Evolutionary conservation across 2,329 filamentous ascomycete genomes (phyloP).

Genomic region (Elsinoe necatrix): DNA sequence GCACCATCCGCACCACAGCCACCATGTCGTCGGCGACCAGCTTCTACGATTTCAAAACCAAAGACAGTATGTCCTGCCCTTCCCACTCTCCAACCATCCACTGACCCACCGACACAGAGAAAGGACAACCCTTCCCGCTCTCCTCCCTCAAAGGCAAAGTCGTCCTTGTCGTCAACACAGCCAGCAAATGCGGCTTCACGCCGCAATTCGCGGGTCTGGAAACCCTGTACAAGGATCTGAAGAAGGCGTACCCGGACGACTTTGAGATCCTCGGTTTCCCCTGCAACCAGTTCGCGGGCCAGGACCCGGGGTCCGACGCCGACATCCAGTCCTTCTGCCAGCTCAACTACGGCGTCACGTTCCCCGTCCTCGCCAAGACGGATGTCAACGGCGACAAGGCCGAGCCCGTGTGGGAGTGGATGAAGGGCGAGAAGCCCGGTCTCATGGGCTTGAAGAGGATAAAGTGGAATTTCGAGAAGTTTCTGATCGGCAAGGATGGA

Average conservation of each 20-base stretch:
- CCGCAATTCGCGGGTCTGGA: conserved; percentile 90
- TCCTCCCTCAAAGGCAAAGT: conserved; percentile 78
- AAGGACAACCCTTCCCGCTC: conserved; percentile 63
- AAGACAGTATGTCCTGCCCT: conserved; percentile 57
- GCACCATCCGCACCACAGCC: conserved; percentile 14
- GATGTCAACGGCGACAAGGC: conserved; percentile 86
- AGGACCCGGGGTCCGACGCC: conserved; percentile 69
- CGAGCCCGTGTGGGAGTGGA: conserved; percentile 69
- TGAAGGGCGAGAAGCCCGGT: conserved; percentile 65
- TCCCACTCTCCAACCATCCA: background rate
- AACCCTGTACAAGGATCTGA: conserved; percentile 73
- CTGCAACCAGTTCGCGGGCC: conserved; percentile 92
- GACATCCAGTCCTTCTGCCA: conserved; percentile 68
- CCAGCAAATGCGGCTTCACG: conserved; percentile 97
- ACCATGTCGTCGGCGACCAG: conserved; percentile 59
- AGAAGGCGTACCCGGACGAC: conserved; percentile 59
- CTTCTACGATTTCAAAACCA: conserved; percentile 79
- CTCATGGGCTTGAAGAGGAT: conserved; percentile 79
- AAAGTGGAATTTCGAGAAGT: conserved; percentile 99
- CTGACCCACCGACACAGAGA: conserved; percentile 44
- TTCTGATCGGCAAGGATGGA: conserved; percentile 77
- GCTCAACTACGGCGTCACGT: conserved; percentile 86
- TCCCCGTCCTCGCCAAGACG: conserved; percentile 84
- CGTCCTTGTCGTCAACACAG: conserved; percentile 92
- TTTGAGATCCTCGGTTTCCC: conserved; percentile 92